Percentiles rank a stretch among this genome's conserved stretches.
Conservation (phyloP, 164 flowering plant genomes). For the Houttuynia cordata region DNA sequence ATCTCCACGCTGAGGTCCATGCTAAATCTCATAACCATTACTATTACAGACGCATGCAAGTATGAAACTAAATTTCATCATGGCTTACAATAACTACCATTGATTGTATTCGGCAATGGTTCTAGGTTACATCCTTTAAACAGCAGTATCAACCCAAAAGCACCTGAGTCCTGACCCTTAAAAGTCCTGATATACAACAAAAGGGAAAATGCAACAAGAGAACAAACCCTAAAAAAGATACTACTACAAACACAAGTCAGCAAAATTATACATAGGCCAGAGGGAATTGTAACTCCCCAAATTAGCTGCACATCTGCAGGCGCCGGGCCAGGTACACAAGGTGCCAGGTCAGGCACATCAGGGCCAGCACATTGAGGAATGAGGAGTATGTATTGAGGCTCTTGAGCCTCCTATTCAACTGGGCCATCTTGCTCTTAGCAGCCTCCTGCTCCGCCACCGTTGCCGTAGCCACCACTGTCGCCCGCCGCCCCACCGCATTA, state of each 20-base stretch:
- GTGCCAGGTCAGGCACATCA: slow-evolving; percentile 56
- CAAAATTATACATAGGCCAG: no score
- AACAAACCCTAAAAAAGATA: not conserved
- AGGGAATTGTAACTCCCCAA: no score
- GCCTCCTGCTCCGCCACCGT: slow-evolving; percentile 5
- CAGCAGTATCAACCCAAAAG: no score
- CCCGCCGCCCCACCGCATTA: not conserved
- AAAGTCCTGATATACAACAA: not conserved
- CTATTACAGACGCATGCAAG: no score
- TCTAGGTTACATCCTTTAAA: no score
- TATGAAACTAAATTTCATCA: no score
- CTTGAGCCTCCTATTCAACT: slow-evolving; percentile 25
- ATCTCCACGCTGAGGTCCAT: no score
- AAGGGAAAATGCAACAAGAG: not conserved
- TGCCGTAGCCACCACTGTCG: slow-evolving; percentile 1
- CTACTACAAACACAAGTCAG: no score
- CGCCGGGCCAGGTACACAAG: slow-evolving; percentile 35
- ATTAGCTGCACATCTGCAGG: slow-evolving; percentile 1
- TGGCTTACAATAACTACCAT: no score
- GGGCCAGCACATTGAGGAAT: slow-evolving; percentile 34
- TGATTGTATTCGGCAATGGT: no score
- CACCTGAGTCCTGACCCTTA: not conserved
- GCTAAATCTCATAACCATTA: no score
- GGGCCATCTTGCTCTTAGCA: slow-evolving; percentile 2
- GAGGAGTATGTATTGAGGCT: slow-evolving; percentile 48